A percentile compares a stretch with the other conserved stretches of the same genome.
phyloP scores from a whole-genome alignment of 306 rosid genomes.

The Castanopsis chinensis region DNA sequence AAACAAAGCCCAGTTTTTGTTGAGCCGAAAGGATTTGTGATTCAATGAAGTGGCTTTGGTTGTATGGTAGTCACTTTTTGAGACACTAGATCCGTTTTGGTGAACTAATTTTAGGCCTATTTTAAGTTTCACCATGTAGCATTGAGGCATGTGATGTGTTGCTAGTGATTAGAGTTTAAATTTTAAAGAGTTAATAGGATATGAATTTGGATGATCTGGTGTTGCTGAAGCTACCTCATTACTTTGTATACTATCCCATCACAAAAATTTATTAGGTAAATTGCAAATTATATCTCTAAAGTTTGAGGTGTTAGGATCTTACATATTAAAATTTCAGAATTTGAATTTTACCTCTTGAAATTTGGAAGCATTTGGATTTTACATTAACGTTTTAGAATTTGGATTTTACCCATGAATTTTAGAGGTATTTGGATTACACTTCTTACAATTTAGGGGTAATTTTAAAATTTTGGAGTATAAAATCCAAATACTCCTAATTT shows the following conservation, averaged over 20 bases:
- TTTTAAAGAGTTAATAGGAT: background rate
- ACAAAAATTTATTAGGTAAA: background rate
- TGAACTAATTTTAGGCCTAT: conserved; percentile 40
- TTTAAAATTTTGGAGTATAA: rapidly evolving
- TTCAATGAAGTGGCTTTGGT: conserved; percentile 44
- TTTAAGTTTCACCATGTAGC: conserved; percentile 26
- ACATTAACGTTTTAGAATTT: too few relatives aligned
- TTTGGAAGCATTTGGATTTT: too few relatives aligned
- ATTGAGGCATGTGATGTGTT: conserved; percentile 55
- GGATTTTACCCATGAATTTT: too few relatives aligned
- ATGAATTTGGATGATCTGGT: background rate
- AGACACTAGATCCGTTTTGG: conserved; percentile 56
- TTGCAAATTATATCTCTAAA: too few relatives aligned
- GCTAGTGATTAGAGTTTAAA: conserved; percentile 21
- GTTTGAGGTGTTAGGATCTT: too few relatives aligned
- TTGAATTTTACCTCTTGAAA: rapidly evolving
- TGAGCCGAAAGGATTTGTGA: conserved; percentile 15
- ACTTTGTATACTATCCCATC: background rate
- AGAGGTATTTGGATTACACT: too few relatives aligned
- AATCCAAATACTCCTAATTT: too few relatives aligned
- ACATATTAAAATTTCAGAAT: too few relatives aligned
- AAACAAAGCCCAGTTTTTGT: conserved; percentile 13
- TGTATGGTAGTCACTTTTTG: conserved; percentile 59
- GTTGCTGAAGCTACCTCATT: background rate
- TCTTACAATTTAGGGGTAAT: too few relatives aligned